phyloP scores from a whole-genome alignment of 164 flowering plant genomes.

The Magnolia kwangsiensis region DNA sequence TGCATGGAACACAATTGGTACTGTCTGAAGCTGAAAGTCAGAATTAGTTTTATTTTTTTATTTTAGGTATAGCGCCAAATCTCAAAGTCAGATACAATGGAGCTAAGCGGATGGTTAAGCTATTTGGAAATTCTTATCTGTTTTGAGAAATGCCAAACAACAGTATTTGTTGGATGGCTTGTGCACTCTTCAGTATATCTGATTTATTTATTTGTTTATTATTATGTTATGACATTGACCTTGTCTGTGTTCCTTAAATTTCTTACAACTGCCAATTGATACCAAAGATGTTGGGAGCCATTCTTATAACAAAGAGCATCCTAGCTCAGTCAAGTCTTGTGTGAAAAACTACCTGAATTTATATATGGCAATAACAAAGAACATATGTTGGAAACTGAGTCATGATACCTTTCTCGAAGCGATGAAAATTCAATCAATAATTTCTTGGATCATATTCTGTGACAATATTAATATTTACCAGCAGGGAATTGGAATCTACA shows the following conservation, averaged over 20 bases:
- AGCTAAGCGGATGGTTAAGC: not conserved
- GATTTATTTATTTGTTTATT: too few relatives aligned
- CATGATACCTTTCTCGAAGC: too few relatives aligned
- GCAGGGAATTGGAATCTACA: too few relatives aligned
- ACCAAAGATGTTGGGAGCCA: not conserved
- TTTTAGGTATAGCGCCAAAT: not conserved
- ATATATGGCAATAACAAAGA: not conserved
- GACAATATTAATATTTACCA: too few relatives aligned
- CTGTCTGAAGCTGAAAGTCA: not conserved
- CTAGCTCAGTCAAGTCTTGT: not conserved
- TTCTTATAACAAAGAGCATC: not conserved
- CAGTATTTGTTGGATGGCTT: not conserved
- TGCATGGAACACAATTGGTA: not conserved
- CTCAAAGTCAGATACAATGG: not conserved
- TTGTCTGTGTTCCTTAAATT: not conserved
- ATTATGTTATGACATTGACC: not conserved
- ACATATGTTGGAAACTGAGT: too few relatives aligned
- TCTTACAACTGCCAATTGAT: not conserved
- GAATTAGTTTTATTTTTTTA: too few relatives aligned
- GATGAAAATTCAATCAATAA: too few relatives aligned
- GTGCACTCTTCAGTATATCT: not conserved
- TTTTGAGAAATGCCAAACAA: not conserved
- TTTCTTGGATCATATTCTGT: too few relatives aligned
- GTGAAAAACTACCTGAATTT: not conserved
- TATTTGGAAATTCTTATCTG: not conserved